These are phyloP conservation scores for Xylaria acuta DNA, from an alignment of 495 filamentous ascomycete species.

Conservation along the genomic window DNA sequence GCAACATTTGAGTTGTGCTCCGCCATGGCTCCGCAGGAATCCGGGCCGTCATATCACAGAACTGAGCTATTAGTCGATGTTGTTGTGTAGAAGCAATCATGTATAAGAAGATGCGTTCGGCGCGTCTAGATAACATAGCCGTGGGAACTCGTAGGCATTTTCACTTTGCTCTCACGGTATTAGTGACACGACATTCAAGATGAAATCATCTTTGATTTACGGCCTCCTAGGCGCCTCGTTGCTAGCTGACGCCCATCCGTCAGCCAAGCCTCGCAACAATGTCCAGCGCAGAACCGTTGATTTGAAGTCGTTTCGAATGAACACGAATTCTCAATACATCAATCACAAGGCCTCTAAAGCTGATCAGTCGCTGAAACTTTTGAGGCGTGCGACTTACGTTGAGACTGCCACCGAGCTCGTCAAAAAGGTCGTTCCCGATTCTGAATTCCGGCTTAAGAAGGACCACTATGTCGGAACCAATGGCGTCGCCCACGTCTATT, in stretches of 20 bases:
- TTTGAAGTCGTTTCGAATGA: slow-evolving; percentile 20
- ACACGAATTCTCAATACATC: slow-evolving; percentile 22
- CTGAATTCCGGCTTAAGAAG: slow-evolving; percentile 43
- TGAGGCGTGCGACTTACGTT: slow-evolving; percentile 28
- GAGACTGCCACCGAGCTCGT: slow-evolving; percentile 32
- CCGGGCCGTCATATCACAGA: background rate
- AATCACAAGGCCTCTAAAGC: slow-evolving; percentile 23
- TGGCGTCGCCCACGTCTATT: slow-evolving; percentile 51
- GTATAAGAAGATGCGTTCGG: slow-evolving; percentile 5
- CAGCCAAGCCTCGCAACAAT: background rate
- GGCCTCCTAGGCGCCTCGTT: slow-evolving; percentile 31
- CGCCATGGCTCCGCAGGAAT: slow-evolving; percentile 6
- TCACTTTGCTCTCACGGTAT: background rate
- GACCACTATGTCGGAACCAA: slow-evolving; percentile 46
- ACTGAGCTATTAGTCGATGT: background rate
- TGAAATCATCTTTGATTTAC: slow-evolving; percentile 32
- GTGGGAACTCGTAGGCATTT: background rate
- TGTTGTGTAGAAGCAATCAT: background rate
- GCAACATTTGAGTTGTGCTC: slow-evolving; percentile 2
- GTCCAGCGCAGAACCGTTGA: slow-evolving; percentile 28
- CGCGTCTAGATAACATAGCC: background rate
- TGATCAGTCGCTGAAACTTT: slow-evolving; percentile 19
- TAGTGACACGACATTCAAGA: slow-evolving; percentile 10
- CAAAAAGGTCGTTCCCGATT: slow-evolving; percentile 25
- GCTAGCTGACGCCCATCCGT: slow-evolving; percentile 21